Conservation (phyloP, 208 protist species). For the Angomonas desouzai region DNA sequence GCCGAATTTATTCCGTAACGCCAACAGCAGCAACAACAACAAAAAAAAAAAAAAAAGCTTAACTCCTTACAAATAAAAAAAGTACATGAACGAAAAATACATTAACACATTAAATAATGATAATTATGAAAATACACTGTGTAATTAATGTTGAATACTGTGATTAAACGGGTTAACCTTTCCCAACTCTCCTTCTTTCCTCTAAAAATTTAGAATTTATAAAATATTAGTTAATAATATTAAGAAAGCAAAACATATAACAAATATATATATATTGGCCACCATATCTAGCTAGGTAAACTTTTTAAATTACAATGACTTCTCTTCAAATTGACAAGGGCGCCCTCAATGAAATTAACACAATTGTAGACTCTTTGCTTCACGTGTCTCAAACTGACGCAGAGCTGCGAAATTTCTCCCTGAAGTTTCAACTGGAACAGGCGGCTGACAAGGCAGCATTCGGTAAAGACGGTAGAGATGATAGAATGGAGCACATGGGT, state of each 20-base stretch:
- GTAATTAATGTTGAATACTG: too few species aligned
- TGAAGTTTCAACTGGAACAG: constrained; percentile 84
- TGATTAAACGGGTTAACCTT: too few species aligned
- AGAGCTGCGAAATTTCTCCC: constrained; percentile 43
- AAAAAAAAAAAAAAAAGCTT: constrained; percentile 15
- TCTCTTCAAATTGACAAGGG: constrained; percentile 29
- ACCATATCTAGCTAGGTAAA: too few species aligned
- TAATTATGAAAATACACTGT: too few species aligned
- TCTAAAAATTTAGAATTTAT: neutral
- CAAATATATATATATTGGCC: too few species aligned
- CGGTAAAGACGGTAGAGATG: constrained; percentile 30
- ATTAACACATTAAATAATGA: too few species aligned
- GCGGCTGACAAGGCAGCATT: constrained; percentile 72
- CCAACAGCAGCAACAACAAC: too few species aligned
- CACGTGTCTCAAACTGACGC: constrained; percentile 49
- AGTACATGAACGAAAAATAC: constrained; percentile 7
- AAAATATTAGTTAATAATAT: neutral
- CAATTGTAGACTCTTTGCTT: constrained; percentile 59
- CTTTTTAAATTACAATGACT: constrained; percentile 2
- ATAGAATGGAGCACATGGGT: constrained; percentile 55
- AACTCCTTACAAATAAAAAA: constrained; percentile 10
- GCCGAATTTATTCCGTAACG: neutral
- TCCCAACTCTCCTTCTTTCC: neutral
- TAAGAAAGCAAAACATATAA: neutral
- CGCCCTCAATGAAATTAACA: constrained; percentile 45